Evolutionary conservation across 1,284 basidiomycete species (phyloP).

Genomic region (Malassezia sp.): DNA sequence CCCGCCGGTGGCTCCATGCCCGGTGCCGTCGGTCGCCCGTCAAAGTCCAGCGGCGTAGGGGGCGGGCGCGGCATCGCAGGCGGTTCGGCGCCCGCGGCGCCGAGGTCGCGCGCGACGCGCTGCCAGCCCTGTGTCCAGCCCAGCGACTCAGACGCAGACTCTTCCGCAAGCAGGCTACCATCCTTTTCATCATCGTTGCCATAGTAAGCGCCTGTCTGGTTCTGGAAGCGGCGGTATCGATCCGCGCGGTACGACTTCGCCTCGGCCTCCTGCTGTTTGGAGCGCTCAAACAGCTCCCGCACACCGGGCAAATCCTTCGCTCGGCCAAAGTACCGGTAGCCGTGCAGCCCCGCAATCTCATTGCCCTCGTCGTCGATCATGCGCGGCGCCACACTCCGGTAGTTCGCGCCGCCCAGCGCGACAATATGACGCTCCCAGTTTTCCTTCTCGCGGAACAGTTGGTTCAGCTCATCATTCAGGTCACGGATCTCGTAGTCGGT

Average conservation of each 20-base stretch:
- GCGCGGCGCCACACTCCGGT: conserved; percentile 67
- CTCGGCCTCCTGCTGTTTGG: conserved; percentile 61
- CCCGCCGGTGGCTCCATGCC: conserved; percentile 46
- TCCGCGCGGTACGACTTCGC: conserved; percentile 62
- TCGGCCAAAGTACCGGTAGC: conserved; percentile 98
- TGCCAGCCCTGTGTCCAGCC: conserved; percentile 62
- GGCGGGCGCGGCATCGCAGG: conserved; percentile 4
- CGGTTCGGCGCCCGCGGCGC: background rate
- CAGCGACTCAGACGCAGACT: conserved; percentile 31
- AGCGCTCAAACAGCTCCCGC: conserved; percentile 76
- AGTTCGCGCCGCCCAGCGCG: conserved; percentile 87
- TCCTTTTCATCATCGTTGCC: conserved; percentile 82
- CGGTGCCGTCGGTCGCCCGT: too few species aligned
- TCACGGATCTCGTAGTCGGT: conserved; percentile 94
- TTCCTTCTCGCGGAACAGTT: conserved; percentile 79
- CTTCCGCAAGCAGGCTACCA: conserved; percentile 53
- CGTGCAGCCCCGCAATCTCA: conserved; percentile 90
- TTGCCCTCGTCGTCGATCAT: conserved; percentile 85
- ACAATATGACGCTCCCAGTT: conserved; percentile 98
- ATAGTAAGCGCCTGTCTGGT: conserved; percentile 77
- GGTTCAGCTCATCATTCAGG: conserved; percentile 96
- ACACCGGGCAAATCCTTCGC: conserved; percentile 94
- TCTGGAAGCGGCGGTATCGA: conserved; percentile 77
- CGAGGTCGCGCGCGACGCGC: conserved; percentile 48
- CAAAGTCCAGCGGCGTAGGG: conserved; percentile 1